These are phyloP conservation scores for Penicillium riverlandense DNA, from an alignment of 495 filamentous ascomycete species.

Conservation along the genomic window DNA sequence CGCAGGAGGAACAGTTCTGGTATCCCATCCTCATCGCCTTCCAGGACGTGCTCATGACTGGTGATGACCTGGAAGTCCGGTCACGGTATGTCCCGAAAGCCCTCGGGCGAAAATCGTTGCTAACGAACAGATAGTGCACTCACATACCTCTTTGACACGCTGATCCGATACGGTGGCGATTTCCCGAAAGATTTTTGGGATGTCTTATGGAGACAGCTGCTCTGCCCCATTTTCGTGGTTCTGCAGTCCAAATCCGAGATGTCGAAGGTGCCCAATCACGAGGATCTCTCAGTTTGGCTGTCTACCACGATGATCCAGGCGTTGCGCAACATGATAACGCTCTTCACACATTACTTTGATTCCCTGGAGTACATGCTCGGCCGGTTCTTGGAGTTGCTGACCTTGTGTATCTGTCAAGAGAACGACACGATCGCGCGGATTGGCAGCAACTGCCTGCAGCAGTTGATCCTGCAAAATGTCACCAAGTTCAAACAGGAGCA, in stretches of 20 bases:
- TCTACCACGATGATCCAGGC: conserved; percentile 99
- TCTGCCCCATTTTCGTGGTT: conserved; percentile 98
- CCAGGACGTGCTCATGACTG: conserved; percentile 98
- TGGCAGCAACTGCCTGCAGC: conserved; percentile 94
- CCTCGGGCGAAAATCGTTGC: not conserved
- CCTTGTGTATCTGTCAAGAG: conserved; percentile 96
- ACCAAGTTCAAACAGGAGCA: conserved; percentile 79
- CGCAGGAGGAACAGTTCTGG: conserved; percentile 95
- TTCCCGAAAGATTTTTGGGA: conserved; percentile 98
- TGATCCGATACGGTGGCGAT: conserved; percentile 82
- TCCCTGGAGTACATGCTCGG: conserved; percentile 94
- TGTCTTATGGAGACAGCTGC: conserved; percentile 90
- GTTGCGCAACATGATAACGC: conserved; percentile 91
- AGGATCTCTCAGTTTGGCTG: conserved; percentile 97
- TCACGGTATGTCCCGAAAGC: conserved; percentile 39
- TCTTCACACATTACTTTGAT: conserved; percentile 98
- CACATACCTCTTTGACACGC: conserved; percentile 90
- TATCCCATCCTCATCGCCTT: conserved; percentile 97
- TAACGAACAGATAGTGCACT: conserved; percentile 54
- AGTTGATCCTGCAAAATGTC: conserved; percentile 92
- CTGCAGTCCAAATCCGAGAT: conserved; percentile 93
- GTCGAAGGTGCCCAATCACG: conserved; percentile 84
- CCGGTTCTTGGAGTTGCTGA: conserved; percentile 84
- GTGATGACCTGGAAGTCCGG: conserved; percentile 94
- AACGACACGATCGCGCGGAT: conserved; percentile 98